A percentile compares a stretch with the other conserved stretches of the same genome.
phyloP scores from a whole-genome alignment of 2,329 filamentous ascomycete species.

The Neonectria faginata region DNA sequence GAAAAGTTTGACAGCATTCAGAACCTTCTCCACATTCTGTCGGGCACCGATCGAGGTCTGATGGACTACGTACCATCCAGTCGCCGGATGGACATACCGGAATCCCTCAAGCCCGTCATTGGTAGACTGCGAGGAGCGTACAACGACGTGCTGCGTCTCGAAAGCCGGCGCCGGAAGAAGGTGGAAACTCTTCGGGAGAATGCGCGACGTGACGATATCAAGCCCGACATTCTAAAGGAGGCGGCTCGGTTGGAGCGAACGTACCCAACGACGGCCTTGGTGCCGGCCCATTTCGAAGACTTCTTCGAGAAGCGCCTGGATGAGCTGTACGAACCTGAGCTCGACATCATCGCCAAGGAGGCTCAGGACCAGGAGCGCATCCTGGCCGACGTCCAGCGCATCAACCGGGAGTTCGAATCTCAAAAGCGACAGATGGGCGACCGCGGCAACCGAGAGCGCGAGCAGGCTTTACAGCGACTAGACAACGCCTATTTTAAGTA shows the following conservation, averaged over 20 bases:
- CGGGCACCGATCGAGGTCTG: slow-evolving; percentile 81
- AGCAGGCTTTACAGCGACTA: slow-evolving; percentile 85
- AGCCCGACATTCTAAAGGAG: slow-evolving; percentile 84
- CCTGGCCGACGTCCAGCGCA: slow-evolving; percentile 74
- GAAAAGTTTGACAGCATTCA: slow-evolving; percentile 84
- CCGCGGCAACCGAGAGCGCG: slow-evolving; percentile 75
- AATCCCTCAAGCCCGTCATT: slow-evolving; percentile 82
- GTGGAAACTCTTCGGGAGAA: slow-evolving; percentile 84
- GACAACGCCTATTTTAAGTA: slow-evolving; percentile 96
- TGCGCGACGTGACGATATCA: slow-evolving; percentile 88
- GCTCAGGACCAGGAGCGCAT: slow-evolving; percentile 80
- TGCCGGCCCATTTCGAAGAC: slow-evolving; percentile 89
- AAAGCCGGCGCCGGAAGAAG: slow-evolving; percentile 82
- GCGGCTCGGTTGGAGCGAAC: slow-evolving; percentile 86
- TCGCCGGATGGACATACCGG: slow-evolving; percentile 80
- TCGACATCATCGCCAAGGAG: slow-evolving; percentile 78
- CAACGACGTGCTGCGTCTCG: slow-evolving; percentile 86
- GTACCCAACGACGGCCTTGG: slow-evolving; percentile 85
- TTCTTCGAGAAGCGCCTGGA: slow-evolving; percentile 88
- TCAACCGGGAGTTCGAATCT: slow-evolving; percentile 81
- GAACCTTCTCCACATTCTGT: slow-evolving; percentile 78
- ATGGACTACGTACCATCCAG: slow-evolving; percentile 92
- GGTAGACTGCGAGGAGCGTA: slow-evolving; percentile 81
- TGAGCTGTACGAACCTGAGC: slow-evolving; percentile 80
- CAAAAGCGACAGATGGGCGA: slow-evolving; percentile 75